These are phyloP conservation scores for Chaetomium sp. DNA, from an alignment of 2,329 filamentous ascomycete genomes.

Conservation along the genomic window DNA sequence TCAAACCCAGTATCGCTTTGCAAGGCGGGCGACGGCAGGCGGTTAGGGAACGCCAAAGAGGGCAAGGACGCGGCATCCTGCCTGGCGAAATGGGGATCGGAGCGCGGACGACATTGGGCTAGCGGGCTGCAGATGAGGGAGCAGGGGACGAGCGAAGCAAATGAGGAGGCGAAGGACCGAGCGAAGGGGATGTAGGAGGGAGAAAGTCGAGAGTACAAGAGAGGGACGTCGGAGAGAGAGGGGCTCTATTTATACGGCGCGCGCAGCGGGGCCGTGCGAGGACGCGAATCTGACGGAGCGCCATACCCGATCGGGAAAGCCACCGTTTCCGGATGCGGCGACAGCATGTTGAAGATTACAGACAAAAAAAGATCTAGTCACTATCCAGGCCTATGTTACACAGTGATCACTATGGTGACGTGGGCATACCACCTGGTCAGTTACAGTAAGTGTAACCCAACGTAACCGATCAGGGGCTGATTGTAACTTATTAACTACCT, in stretches of 20 bases:
- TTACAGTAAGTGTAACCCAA: no score
- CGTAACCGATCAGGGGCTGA: no score
- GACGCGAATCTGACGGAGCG: no score
- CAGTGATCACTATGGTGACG: no score
- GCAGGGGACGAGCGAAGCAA: conserved; percentile 1
- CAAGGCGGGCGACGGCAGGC: neutral
- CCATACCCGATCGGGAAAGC: no score
- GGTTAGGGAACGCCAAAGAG: conserved; percentile 3
- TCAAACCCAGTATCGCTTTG: neutral
- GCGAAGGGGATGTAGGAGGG: conserved; percentile 5
- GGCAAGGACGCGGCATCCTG: conserved; percentile 4
- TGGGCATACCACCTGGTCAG: no score
- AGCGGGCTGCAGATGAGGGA: conserved; percentile 1
- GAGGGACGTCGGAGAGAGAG: conserved; percentile 9
- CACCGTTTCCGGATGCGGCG: no score
- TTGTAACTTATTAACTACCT: no score
- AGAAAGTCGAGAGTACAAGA: conserved; percentile 4
- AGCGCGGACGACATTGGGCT: neutral
- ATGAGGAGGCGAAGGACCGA: conserved; percentile 4
- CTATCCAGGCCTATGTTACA: no score
- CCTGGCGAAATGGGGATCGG: neutral
- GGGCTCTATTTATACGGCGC: neutral
- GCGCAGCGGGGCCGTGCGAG: neutral
- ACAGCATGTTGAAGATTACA: no score
- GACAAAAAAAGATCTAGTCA: no score